Base-by-base conservation (phyloP, 805 yeast genomes). In the Nakazawaea ishiwadae region DNA sequence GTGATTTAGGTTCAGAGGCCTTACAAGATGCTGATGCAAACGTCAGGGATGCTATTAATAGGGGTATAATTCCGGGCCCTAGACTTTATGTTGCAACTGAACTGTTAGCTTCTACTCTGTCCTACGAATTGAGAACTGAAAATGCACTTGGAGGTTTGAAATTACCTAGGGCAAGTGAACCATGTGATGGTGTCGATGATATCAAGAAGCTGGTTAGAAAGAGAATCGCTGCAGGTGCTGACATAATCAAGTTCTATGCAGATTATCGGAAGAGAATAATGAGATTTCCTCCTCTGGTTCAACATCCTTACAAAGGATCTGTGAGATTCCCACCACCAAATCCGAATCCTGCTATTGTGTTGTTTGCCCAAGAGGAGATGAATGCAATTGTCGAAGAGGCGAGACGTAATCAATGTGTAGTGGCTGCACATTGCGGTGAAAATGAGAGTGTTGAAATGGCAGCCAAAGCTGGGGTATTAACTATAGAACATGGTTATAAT, bases 371-470 rank as follows among this genome's bases (percentile, higher is more conserved):
- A 37, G 37, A 49, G 33, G 60, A 55, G 38, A 55, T 55, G 60
- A 37, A 54, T 34, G 51, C 51, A 4, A 17, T 55, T 5, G 48
- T 48, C 15, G 55, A 53, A 30, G 60, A 55, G 27, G 56, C 57
- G 1, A 32, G 24, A 8, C 53, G 51, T 40, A 55, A 56, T 5
- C 37, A 44, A 3, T 55, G 60, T 41, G 53, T 57, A 1, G 56
- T 53, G 10, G 58, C 58, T 0, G 60, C 58, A 2, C 60, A 55
- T 35, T 55, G 60, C 44, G 58, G 54, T 2, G 49, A 56, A 5
- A 53, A 53, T 29, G 48, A 48, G 14, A 55, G 53, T 14, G 55
- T 48, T 5, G 15, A 27, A 23, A 55, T 55, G 60, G 60, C 60
- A 4, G 52, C 56, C 2, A 45, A 42, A 19, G 60, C 60, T 3